These are phyloP conservation scores for Salisapilia sapeloensis DNA, from an alignment of 352 stramenopile genomes.

Conservation along the genomic window DNA sequence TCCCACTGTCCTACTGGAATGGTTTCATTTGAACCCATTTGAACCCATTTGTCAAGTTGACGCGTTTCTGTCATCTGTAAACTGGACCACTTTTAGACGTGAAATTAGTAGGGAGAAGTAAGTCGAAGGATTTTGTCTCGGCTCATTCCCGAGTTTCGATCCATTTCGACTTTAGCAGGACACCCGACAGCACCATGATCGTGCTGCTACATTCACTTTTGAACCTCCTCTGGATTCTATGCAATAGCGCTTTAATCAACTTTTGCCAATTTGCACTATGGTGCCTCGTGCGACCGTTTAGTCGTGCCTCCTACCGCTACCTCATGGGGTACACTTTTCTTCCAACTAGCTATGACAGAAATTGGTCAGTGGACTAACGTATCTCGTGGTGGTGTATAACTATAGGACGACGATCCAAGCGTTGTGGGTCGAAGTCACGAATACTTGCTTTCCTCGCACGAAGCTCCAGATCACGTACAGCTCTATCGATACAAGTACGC, in stretches of 20 bases:
- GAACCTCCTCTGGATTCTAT: constrained; percentile 72
- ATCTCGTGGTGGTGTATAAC: background rate
- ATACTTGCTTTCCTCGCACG: constrained; percentile 69
- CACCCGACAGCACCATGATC: constrained; percentile 12
- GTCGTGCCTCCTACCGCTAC: constrained; percentile 55
- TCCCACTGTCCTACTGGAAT: too few species aligned
- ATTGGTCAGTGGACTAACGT: too few species aligned
- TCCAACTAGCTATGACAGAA: background rate
- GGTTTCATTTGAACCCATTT: too few species aligned
- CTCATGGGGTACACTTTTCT: constrained; percentile 34
- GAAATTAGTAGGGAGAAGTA: too few species aligned
- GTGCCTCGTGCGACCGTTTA: constrained; percentile 72
- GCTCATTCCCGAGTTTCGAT: too few species aligned
- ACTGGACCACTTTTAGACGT: too few species aligned
- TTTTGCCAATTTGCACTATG: constrained; percentile 69
- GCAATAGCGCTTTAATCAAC: constrained; percentile 69
- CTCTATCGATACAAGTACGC: constrained; percentile 1
- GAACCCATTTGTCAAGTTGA: too few species aligned
- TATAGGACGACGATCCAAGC: constrained; percentile 34
- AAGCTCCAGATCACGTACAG: constrained; percentile 68
- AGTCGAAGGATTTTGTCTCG: background rate
- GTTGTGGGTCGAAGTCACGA: constrained; percentile 78
- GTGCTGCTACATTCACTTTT: constrained; percentile 53
- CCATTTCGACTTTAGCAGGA: background rate
- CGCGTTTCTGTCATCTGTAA: too few species aligned